Conservation (phyloP, 1,284 basidiomycete genomes). For the Fistulina hepatica region DNA sequence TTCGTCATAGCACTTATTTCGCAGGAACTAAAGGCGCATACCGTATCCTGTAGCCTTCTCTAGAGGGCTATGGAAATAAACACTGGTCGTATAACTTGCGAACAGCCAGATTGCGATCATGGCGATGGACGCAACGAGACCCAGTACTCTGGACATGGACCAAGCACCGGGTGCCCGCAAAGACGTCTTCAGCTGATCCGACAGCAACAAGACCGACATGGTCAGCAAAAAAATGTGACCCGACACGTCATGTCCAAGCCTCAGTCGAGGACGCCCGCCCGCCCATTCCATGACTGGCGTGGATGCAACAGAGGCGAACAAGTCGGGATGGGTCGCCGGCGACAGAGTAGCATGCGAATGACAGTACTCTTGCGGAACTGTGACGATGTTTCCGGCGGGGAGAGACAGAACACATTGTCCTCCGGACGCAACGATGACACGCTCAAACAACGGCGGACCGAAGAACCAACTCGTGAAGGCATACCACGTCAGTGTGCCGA, state of each 20-base stretch:
- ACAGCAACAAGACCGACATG: slow-evolving; percentile 71
- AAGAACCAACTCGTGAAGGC: slow-evolving; percentile 87
- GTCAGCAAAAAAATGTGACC: slow-evolving; percentile 92
- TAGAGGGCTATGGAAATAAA: slow-evolving; percentile 84
- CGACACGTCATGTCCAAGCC: slow-evolving; percentile 85
- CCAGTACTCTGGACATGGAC: slow-evolving; percentile 34
- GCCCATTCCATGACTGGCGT: slow-evolving; percentile 31
- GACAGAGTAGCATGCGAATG: slow-evolving; percentile 39
- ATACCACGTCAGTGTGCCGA: slow-evolving; percentile 63
- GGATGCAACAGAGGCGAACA: slow-evolving; percentile 39
- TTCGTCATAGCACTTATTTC: slow-evolving; percentile 2
- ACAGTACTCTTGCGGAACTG: slow-evolving; percentile 55
- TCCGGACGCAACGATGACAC: slow-evolving; percentile 66
- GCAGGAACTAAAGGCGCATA: slow-evolving; percentile 30
- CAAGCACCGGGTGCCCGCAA: slow-evolving; percentile 28
- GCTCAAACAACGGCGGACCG: slow-evolving; percentile 73
- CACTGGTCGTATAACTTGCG: slow-evolving; percentile 69
- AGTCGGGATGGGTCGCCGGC: slow-evolving; percentile 47
- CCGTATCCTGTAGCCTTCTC: slow-evolving; percentile 83
- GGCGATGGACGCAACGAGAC: slow-evolving; percentile 32
- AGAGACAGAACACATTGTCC: slow-evolving; percentile 69
- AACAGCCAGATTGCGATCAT: slow-evolving; percentile 66
- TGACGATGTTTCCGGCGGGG: slow-evolving; percentile 31
- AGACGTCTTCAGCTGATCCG: slow-evolving; percentile 57
- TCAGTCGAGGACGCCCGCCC: slow-evolving; percentile 43